Conservation (phyloP, 495 filamentous ascomycete genomes). For the Hypomontagnella monticulosa region DNA sequence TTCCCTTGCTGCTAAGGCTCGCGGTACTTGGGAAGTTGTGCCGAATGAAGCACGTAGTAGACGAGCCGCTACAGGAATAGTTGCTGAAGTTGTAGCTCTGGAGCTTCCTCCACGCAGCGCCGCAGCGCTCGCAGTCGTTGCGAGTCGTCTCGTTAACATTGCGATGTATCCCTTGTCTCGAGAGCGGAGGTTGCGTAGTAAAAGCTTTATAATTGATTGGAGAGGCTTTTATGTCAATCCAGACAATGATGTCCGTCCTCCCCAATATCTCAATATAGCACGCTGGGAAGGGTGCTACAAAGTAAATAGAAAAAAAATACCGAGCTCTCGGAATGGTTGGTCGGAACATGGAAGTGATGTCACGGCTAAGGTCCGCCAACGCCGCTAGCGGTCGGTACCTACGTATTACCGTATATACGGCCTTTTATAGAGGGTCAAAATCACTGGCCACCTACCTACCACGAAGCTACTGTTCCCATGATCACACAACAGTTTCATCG, state of each 20-base stretch:
- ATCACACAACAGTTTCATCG: background rate
- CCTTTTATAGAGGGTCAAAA: background rate
- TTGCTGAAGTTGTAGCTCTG: background rate
- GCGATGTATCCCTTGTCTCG: background rate
- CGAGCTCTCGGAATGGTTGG: constrained; percentile 14
- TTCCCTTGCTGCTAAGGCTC: background rate
- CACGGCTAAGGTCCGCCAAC: constrained; percentile 1
- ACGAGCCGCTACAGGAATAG: background rate
- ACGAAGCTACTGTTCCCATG: background rate
- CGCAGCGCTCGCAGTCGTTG: constrained; percentile 4
- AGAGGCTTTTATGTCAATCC: too few relatives aligned
- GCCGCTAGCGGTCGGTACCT: background rate
- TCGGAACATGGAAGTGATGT: constrained; percentile 10
- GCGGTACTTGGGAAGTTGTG: background rate
- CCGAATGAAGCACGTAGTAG: constrained; percentile 10
- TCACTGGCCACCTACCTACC: background rate
- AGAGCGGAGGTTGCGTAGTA: too few relatives aligned
- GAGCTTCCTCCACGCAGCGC: constrained; percentile 10
- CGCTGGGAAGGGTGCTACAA: background rate
- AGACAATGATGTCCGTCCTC: too few relatives aligned
- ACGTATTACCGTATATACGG: background rate
- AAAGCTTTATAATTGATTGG: too few relatives aligned
- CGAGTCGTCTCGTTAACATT: constrained; percentile 34
- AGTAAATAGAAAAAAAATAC: constrained; percentile 1
- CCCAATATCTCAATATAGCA: background rate